phyloP scores from a whole-genome alignment of 768 basidiomycete species.

The Leccinum uliginosum region DNA sequence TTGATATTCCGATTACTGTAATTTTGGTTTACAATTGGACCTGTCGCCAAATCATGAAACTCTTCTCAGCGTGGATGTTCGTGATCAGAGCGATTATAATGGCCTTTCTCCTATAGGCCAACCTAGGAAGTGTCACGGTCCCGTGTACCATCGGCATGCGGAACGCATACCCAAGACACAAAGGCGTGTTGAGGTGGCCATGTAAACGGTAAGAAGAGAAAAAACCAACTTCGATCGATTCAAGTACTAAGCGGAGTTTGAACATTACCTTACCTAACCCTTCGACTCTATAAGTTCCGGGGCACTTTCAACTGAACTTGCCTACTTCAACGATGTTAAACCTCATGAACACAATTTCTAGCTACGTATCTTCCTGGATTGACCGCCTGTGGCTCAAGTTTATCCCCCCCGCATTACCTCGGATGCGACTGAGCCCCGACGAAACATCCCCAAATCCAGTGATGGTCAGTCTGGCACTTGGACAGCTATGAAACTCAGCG shows the following conservation, averaged over 20 bases:
- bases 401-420: conserved; percentile 41
- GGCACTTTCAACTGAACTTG: not conserved
- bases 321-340: not conserved
- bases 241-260: conserved; percentile 24
- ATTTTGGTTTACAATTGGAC: not conserved
- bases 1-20: not conserved
- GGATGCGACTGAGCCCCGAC: conserved; percentile 60
- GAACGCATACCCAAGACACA: conserved; percentile 51
- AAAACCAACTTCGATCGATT: rapidly evolving
- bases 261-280: conserved; percentile 4
- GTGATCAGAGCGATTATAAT: conserved; percentile 84
- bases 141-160: conserved; percentile 51
- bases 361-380: conserved; percentile 16
- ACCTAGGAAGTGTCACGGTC: conserved; percentile 35
- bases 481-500: not conserved
- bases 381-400: conserved; percentile 20
- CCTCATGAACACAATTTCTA: conserved; percentile 7
- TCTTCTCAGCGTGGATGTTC: conserved; percentile 63
- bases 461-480: conserved; percentile 48
- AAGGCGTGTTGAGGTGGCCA: conserved; percentile 43
- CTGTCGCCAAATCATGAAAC: conserved; percentile 85
- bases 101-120: conserved; percentile 56
- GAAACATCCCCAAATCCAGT: conserved; percentile 49
- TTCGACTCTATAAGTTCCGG: not conserved
- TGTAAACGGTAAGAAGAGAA: conserved; percentile 33